Base-by-base conservation (phyloP, 1,284 basidiomycete species). In the Sanghuangporus baumii region DNA sequence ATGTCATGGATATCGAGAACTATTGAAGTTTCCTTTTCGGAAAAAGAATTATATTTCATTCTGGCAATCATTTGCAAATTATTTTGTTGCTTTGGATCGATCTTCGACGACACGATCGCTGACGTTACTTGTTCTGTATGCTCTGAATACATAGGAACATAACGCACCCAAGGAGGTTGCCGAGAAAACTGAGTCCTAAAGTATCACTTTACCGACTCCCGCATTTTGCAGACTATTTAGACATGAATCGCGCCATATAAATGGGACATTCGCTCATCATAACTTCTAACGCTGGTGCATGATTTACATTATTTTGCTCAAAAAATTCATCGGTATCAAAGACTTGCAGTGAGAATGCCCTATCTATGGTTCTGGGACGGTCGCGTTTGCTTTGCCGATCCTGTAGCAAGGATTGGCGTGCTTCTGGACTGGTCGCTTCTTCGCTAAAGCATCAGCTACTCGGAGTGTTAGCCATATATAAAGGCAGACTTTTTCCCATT, bases 161-260 rank as follows among this genome's bases (percentile, higher is more conserved):
- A 58, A 58, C 12, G 56, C 47, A 2, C 61, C 61, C 12, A 62
- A 62, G 26, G 36, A 62, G 36, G 47, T 37, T 9, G 56, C 61
- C 9, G 51, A 58, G 16, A 14, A 50, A 34, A 58, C 31, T 14
- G 31, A 50, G 48, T 51, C 48, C 26, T 66, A 37, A 23, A 26
- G 20, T 7, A 50, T 31, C 7, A 23, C 18, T 6, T 1, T 11
- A 51, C 7, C 23, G 14, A 1, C 48, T 51, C 12, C 48, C 18
- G 26, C 48, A 23, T 9, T 12, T 23, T 26, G 3, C 48, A 51
- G 23, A 23, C 48, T 51, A 51, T 14, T 12, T n/a, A 11, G 7
- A 20, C 23, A 34, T 48, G 43, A 43, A 48, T 43, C 47, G 46
- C 47, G 48, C 31, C 36, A 37, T 36, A 46, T 40, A 57, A 48